Evolutionary conservation across 371 early-diverging fungal genomes (phyloP), one percentile per base, ranked within the genome.

Genomic region (Mortierella sp.): DNA sequence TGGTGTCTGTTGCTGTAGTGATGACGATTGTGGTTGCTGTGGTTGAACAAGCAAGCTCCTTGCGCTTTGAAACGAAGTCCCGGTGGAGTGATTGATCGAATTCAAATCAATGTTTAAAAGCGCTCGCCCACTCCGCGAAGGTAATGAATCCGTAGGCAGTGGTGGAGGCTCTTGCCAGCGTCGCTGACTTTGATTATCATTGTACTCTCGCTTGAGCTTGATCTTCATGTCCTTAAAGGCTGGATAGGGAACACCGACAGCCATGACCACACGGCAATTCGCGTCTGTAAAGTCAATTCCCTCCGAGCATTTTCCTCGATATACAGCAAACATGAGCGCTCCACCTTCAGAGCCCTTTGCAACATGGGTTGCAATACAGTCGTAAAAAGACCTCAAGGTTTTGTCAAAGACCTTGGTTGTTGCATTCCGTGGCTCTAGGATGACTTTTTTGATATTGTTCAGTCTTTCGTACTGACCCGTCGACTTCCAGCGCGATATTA

Each of bases 201-300:
- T 88, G 72, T 88, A 93, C 66, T 90, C 82, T 62, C 84, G 88
- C 74, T 94, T 94, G 18, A 91, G 71, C 48, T 75, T 79, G 18
- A 94, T 87, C 67, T 90, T 86, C 46, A 85, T 84, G 60, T 93
- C 91, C 44, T 84, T 82, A n/a, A 87, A 53, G 1, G 83, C 80
- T 2, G 97, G 97, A 68, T 82, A 99, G 0, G 99, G 99, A 64
- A 99, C 95, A n/a, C 99, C 97, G 18, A 96, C 82, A 0, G 92
- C 86, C 30, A 98, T 82, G 2, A 99, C 97, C 0, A 97, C 96
- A 47, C 99, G 88, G 48, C 95, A 95, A 50, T 90, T 87, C 46
- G 88, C 81, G 81, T 99, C 97, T 4, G 90, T 91, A 76, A 99
- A 98, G 74, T 99, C 98, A 57, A 98, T 92, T 11, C 99, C 99